These are phyloP conservation scores for Elaeis oleifera DNA, from an alignment of 202 grass and related monocot species.

Conservation along the genomic window DNA sequence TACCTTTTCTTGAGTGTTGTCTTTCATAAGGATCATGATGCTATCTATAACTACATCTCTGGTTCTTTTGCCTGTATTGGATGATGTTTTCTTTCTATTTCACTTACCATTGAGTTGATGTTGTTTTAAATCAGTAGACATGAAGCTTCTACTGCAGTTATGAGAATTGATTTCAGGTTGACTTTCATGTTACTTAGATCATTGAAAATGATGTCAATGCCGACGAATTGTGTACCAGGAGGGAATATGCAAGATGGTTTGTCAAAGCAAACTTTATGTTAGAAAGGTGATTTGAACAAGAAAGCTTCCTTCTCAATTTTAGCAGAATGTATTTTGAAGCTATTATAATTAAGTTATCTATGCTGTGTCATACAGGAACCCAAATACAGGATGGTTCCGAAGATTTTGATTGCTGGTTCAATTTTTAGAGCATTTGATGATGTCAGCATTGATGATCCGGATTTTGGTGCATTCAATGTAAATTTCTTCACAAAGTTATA, in stretches of 20 bases:
- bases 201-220: constrained; percentile 63
- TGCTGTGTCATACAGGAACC: constrained; percentile 44
- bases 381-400: constrained; percentile 54
- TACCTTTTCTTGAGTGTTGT: no score
- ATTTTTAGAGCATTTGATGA: constrained; percentile 65
- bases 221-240: constrained; percentile 68
- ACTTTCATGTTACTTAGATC: constrained; percentile 44
- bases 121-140: neutral
- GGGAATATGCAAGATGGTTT: constrained; percentile 94
- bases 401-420: constrained; percentile 33
- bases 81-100: no score
- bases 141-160: neutral
- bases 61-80: no score
- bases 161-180: neutral
- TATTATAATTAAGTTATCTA: neutral
- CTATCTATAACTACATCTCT: neutral
- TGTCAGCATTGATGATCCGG: constrained; percentile 53
- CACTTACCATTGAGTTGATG: neutral
- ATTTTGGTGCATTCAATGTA: constrained; percentile 96
- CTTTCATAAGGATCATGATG: no score
- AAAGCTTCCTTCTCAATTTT: neutral
- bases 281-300: constrained; percentile 49
- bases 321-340: neutral
- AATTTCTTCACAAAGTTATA: constrained; percentile 22
- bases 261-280: constrained; percentile 64